Conservation (phyloP, 805 yeast genomes). For the Cyberlindnera maritima region DNA sequence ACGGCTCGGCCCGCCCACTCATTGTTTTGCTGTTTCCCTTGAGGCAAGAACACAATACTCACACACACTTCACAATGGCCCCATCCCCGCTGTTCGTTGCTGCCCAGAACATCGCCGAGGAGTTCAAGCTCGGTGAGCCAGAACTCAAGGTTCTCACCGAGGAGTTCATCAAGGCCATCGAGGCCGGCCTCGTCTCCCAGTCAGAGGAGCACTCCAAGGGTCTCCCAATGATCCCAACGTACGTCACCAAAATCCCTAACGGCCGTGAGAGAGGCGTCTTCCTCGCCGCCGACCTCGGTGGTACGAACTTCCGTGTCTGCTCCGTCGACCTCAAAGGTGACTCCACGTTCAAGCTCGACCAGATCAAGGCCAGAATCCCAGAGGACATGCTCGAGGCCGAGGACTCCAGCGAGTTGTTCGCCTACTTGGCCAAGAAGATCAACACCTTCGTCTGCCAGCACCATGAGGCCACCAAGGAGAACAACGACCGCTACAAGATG, state of each 20-base stretch:
- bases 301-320: constrained; percentile 94
- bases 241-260: constrained; percentile 77
- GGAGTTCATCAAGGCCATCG: constrained; percentile 58
- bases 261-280: constrained; percentile 83
- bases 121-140: constrained; percentile 20
- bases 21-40: no score
- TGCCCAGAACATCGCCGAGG: constrained; percentile 19
- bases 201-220: constrained; percentile 39
- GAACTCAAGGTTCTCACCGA: constrained; percentile 33
- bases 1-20: neutral
- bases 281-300: constrained; percentile 93
- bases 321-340: constrained; percentile 76
- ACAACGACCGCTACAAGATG: constrained; percentile 48
- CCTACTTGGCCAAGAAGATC: constrained; percentile 71
- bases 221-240: constrained; percentile 93
- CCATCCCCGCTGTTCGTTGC: constrained; percentile 8
- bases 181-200: constrained; percentile 50
- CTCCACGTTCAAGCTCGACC: constrained; percentile 74
- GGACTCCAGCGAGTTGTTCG: constrained; percentile 64
- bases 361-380: constrained; percentile 78
- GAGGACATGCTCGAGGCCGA: constrained; percentile 64
- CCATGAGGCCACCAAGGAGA: constrained; percentile 39
- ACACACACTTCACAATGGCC: neutral
- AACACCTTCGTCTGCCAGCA: constrained; percentile 61
- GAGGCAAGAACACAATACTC: no score